phyloP scores from a whole-genome alignment of 2,329 filamentous ascomycete genomes.

The Tolypocladium capitatum region DNA sequence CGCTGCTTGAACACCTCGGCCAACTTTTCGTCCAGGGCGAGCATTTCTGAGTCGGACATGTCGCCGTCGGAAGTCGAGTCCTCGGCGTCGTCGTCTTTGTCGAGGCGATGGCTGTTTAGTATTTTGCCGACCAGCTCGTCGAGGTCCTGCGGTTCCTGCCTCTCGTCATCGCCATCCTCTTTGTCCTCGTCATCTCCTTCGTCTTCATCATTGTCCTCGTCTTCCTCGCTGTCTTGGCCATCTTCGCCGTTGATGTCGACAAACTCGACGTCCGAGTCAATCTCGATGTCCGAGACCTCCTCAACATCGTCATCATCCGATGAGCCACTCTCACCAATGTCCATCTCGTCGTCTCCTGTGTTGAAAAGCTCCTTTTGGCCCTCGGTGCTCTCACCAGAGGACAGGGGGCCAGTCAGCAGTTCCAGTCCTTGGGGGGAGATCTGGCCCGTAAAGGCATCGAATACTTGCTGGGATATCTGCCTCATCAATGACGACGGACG shows the following conservation, averaged over 20 bases:
- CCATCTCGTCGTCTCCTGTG: slow-evolving; percentile 47
- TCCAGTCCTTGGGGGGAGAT: slow-evolving; percentile 63
- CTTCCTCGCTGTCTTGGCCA: slow-evolving; percentile 24
- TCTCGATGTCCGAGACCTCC: slow-evolving; percentile 31
- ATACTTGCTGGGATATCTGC: slow-evolving; percentile 78
- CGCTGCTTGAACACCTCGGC: slow-evolving; percentile 74
- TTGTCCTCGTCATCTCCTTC: slow-evolving; percentile 27
- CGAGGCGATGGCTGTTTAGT: slow-evolving; percentile 55
- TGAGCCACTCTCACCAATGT: slow-evolving; percentile 30
- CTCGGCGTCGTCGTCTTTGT: slow-evolving; percentile 43
- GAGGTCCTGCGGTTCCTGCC: slow-evolving; percentile 35
- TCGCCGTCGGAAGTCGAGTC: slow-evolving; percentile 55
- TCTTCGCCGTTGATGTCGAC: slow-evolving; percentile 30
- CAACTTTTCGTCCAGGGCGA: slow-evolving; percentile 71
- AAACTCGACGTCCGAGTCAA: slow-evolving; percentile 35
- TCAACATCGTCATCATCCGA: slow-evolving; percentile 29
- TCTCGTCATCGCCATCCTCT: slow-evolving; percentile 25
- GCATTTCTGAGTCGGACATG: slow-evolving; percentile 95
- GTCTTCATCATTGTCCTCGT: slow-evolving; percentile 29
- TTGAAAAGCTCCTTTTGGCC: slow-evolving; percentile 82
- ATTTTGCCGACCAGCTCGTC: slow-evolving; percentile 67
- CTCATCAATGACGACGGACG: slow-evolving; percentile 75
- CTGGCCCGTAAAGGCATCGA: slow-evolving; percentile 64
- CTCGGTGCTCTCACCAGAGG: slow-evolving; percentile 64
- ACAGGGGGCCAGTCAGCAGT: slow-evolving; percentile 52